Percentiles rank a stretch among this genome's conserved stretches.
phyloP scores from a whole-genome alignment of 129 eudicot genomes.

The Ambrosia trifida region DNA sequence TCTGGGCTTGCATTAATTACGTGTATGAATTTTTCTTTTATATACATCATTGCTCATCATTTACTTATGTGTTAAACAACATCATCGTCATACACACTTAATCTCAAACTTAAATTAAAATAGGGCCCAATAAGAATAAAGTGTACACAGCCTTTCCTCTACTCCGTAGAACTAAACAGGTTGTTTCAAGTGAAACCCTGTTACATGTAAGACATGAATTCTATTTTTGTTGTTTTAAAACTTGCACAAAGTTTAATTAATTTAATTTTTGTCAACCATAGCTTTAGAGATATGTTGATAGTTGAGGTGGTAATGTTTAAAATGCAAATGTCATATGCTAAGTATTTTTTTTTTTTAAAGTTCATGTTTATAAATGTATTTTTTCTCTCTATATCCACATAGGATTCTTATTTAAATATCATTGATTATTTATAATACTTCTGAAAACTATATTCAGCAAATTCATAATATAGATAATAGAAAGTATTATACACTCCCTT shows the following conservation, averaged over 20 bases:
- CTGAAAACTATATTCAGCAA: neutral
- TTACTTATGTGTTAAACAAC: neutral
- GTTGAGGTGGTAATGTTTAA: neutral
- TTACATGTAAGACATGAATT: neutral
- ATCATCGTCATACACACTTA: no score
- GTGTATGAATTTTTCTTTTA: no score
- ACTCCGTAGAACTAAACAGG: no score
- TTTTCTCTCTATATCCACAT: neutral
- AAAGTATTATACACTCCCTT: no score
- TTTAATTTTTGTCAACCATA: neutral
- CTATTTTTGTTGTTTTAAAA: neutral
- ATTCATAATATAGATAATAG: no score
- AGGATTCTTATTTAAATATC: neutral
- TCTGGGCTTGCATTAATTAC: no score
- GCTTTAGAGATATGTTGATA: neutral
- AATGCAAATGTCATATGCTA: neutral
- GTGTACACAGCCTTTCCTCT: no score
- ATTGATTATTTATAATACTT: no score
- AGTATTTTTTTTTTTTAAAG: neutral
- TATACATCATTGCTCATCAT: neutral
- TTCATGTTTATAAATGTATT: neutral
- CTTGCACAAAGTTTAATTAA: neutral
- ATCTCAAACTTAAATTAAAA: no score
- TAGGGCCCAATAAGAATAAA: no score
- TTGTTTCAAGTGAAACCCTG: neutral